These are phyloP conservation scores for Colletotrichum truncatum DNA, from an alignment of 2,329 filamentous ascomycete species.

Conservation along the genomic window DNA sequence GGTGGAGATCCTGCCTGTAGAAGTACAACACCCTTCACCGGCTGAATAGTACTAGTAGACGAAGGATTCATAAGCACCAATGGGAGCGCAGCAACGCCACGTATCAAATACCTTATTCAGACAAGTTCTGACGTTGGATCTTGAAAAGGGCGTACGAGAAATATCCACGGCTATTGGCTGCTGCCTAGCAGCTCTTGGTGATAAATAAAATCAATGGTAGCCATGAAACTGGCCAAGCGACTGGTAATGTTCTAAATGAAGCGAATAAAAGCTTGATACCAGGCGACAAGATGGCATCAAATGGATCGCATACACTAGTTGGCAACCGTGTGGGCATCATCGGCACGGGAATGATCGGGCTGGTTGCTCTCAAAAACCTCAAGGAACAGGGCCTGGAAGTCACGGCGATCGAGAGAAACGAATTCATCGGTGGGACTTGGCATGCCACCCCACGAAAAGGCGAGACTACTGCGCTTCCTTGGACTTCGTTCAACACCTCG, in stretches of 20 bases:
- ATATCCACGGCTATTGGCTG: no score
- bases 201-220: neutral
- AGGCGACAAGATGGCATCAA: neutral
- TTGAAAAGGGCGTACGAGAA: no score
- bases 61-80: no score
- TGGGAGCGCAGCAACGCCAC: no score
- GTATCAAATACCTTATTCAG: no score
- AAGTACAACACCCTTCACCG: no score
- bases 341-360: conserved; percentile 26
- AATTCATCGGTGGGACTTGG: conserved; percentile 30
- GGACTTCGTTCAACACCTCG: conserved; percentile 28
- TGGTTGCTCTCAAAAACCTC: conserved; percentile 30
- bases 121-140: no score
- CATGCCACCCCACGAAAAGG: neutral
- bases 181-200: no score
- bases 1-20: no score
- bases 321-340: conserved; percentile 39
- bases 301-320: neutral
- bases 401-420: conserved; percentile 24
- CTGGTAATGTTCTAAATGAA: neutral
- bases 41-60: no score
- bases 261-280: neutral
- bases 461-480: conserved; percentile 17
- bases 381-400: conserved; percentile 27
- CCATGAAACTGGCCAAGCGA: rapidly evolving